Conservation (phyloP, 2,329 filamentous ascomycete species). For the Blastomyces parvus region DNA sequence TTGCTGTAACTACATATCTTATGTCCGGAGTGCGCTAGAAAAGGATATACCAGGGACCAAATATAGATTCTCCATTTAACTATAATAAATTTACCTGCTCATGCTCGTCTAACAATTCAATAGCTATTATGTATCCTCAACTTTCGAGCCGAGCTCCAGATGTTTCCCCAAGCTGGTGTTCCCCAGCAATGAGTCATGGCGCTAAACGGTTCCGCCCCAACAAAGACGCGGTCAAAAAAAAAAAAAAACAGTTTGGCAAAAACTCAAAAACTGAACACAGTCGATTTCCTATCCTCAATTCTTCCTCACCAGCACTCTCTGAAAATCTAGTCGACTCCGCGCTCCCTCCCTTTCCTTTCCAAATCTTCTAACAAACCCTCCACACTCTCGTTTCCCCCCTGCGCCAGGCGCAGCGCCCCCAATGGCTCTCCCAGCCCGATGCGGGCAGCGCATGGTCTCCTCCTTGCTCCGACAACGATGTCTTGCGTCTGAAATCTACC, state of each 20-base stretch:
- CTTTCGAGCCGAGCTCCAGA: too few species aligned
- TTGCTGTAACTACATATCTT: too few species aligned
- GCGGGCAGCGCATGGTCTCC: slow-evolving; percentile 33
- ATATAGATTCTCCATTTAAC: not conserved
- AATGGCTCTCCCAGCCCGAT: slow-evolving; percentile 40
- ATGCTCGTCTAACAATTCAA: not conserved
- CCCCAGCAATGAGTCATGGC: not conserved
- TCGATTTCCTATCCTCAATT: not conserved
- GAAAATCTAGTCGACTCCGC: not conserved
- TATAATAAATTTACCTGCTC: not conserved
- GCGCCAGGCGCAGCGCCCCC: slow-evolving; percentile 27
- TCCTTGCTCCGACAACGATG: slow-evolving; percentile 36
- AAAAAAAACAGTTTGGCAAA: slow-evolving; percentile 1
- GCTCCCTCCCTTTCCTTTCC: not conserved
- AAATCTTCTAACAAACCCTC: slow-evolving; percentile 4
- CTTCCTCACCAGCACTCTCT: not conserved
- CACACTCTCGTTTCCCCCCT: slow-evolving; percentile 15
- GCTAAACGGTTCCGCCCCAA: not conserved
- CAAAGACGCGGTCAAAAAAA: not conserved
- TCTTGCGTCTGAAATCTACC: slow-evolving; percentile 28
- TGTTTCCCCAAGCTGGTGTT: not conserved
- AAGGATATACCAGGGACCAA: not conserved
- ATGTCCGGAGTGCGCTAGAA: not conserved
- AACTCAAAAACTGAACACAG: not conserved
- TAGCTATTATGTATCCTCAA: not conserved